Percentiles rank a stretch among this genome's conserved stretches.
These are phyloP conservation scores for Lolium rigidum DNA, from an alignment of 176 grass and related monocot species.

Conservation along the genomic window DNA sequence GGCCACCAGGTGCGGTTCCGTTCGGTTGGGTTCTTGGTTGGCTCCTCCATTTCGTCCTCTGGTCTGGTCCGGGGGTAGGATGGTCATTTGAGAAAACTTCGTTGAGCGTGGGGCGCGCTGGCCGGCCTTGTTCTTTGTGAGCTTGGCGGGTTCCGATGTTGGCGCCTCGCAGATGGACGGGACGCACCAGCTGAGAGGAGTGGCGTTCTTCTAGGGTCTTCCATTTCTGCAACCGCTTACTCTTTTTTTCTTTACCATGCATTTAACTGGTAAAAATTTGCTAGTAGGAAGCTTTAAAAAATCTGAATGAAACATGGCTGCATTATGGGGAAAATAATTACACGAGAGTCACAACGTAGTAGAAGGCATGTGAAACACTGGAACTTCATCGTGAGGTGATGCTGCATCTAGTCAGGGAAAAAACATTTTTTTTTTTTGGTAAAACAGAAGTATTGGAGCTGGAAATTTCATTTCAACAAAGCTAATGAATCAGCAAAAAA, in stretches of 20 bases:
- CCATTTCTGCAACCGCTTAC: neutral
- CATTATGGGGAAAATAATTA: neutral
- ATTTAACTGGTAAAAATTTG: neutral
- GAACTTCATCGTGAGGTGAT: neutral
- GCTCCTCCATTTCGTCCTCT: neutral
- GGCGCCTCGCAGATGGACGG: slow-evolving; percentile 19
- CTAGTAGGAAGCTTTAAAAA: too few relatives aligned
- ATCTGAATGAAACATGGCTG: neutral
- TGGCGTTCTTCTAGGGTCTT: slow-evolving; percentile 46
- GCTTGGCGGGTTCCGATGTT: slow-evolving; percentile 16
- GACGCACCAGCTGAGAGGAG: neutral
- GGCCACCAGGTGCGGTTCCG: slow-evolving; percentile 75
- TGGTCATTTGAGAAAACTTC: neutral
- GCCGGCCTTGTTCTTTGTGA: neutral
- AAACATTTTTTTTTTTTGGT: neutral
- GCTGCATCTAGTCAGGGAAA: neutral
- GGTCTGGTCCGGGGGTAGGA: neutral
- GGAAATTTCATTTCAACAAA: too few relatives aligned
- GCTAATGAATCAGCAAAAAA: too few relatives aligned
- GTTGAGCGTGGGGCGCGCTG: neutral
- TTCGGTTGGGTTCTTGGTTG: neutral
- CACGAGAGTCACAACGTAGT: neutral
- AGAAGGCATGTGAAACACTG: neutral
- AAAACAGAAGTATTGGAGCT: too few relatives aligned
- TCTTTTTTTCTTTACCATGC: neutral